Evolutionary conservation across 73 alveolate species (phyloP).

Genomic region (Halteria grandinella): DNA sequence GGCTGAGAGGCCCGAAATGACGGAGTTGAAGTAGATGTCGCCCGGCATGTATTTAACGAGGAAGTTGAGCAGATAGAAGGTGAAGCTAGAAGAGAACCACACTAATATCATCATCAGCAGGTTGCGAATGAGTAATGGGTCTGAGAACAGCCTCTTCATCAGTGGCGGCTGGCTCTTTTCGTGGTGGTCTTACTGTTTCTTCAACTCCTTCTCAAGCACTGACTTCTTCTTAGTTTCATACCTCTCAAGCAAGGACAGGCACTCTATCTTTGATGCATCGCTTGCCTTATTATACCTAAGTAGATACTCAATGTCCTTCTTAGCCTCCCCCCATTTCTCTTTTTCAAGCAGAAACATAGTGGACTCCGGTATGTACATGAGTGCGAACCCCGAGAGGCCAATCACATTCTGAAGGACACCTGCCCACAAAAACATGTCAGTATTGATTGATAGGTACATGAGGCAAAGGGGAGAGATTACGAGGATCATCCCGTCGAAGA

Average conservation of each 20-base stretch:
- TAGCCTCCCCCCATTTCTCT: constrained; percentile 28
- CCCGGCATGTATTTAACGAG: constrained; percentile 47
- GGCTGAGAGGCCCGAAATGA: constrained; percentile 32
- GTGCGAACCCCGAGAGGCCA: not conserved
- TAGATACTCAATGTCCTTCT: constrained; percentile 51
- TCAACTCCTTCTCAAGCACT: not conserved
- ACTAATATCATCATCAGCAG: constrained; percentile 32
- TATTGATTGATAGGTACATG: not conserved
- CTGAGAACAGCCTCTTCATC: constrained; percentile 20
- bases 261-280: not conserved
- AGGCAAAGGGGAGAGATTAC: constrained; percentile 13
- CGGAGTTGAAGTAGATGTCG: constrained; percentile 19
- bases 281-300: constrained; percentile 27
- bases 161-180: not conserved
- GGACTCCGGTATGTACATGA: constrained; percentile 29
- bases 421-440: constrained; percentile 4
- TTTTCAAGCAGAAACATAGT: constrained; percentile 21
- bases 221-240: not conserved
- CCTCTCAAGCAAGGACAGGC: not conserved
- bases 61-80: constrained; percentile 38
- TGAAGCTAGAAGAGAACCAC: constrained; percentile 37
- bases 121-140: not conserved
- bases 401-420: not conserved
- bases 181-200: not conserved
- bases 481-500: constrained; percentile 37